Conservation (phyloP, 2,329 filamentous ascomycete species). For the Trichoderma brevicompactum region DNA sequence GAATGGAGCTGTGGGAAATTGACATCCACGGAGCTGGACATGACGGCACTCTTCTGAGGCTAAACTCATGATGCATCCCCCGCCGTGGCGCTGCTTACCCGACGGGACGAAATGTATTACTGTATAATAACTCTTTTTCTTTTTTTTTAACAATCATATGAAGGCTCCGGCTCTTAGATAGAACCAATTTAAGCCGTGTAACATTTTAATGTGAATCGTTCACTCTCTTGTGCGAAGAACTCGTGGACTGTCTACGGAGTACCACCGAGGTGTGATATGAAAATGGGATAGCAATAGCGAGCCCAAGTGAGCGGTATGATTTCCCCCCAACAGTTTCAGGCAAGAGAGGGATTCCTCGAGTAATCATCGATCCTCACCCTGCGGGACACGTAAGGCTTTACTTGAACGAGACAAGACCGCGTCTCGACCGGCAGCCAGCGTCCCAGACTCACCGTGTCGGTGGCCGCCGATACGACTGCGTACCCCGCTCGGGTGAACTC, state of each 20-base stretch:
- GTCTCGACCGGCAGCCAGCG: conserved; percentile 3
- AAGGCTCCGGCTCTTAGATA: conserved; percentile 28
- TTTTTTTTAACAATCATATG: conserved; percentile 24
- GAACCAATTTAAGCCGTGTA: conserved; percentile 31
- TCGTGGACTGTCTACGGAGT: neutral
- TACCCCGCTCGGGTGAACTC: conserved; percentile 27
- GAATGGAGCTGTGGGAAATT: conserved; percentile 17
- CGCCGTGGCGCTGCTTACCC: conserved; percentile 29
- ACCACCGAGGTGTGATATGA: no score
- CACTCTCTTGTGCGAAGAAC: neutral
- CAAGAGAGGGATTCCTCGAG: neutral
- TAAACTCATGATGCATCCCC: conserved; percentile 26
- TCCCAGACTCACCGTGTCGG: conserved; percentile 22
- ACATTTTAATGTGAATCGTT: neutral
- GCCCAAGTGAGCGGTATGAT: neutral
- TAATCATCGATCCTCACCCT: neutral
- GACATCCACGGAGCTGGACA: conserved; percentile 14
- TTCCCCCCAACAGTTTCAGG: neutral
- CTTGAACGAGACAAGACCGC: conserved; percentile 11
- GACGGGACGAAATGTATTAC: conserved; percentile 38
- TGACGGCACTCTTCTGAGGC: conserved; percentile 21
- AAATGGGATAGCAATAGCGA: neutral
- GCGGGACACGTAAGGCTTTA: conserved; percentile 16
- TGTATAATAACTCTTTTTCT: conserved; percentile 37
- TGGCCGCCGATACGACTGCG: conserved; percentile 19